Evolutionary conservation across 2,329 filamentous ascomycete genomes (phyloP).

Genomic region (Stemphylium vesicarium): DNA sequence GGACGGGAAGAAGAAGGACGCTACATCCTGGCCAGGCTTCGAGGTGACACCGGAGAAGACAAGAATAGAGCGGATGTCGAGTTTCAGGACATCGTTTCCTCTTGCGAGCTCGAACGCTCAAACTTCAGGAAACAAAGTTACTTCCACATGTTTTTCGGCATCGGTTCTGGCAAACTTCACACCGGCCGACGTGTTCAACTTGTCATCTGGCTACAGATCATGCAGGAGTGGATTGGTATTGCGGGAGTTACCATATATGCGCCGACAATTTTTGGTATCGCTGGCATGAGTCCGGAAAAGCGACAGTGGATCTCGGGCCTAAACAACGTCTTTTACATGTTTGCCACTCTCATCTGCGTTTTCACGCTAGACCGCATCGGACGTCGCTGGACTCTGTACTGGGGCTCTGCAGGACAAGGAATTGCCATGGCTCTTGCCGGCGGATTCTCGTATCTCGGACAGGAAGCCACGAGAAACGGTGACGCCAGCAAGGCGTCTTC

Average conservation of each 20-base stretch:
- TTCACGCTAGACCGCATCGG: constrained; percentile 74
- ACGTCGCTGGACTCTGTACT: constrained; percentile 71
- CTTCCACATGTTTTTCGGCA: constrained; percentile 69
- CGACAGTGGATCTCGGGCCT: constrained; percentile 52
- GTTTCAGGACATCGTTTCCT: constrained; percentile 70
- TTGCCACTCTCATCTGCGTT: constrained; percentile 71
- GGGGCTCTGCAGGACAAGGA: constrained; percentile 69
- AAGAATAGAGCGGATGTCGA: constrained; percentile 55
- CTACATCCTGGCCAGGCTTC: constrained; percentile 68
- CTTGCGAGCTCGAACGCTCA: constrained; percentile 63
- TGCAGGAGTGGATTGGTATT: constrained; percentile 65
- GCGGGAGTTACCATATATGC: constrained; percentile 67
- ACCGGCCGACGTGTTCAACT: constrained; percentile 72
- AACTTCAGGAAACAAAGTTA: constrained; percentile 64
- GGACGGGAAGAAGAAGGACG: constrained; percentile 71
- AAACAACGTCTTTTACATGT: constrained; percentile 64
- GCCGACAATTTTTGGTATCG: constrained; percentile 69
- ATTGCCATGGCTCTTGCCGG: constrained; percentile 72
- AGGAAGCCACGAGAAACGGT: constrained; percentile 55
- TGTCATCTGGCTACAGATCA: constrained; percentile 73
- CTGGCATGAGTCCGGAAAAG: constrained; percentile 64
- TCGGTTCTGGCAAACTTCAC: constrained; percentile 69
- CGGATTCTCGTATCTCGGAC: constrained; percentile 64
- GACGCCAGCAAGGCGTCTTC: constrained; percentile 55
- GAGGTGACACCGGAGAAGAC: constrained; percentile 62